Percentiles rank a stretch among this genome's conserved stretches.
phyloP scores from a whole-genome alignment of 2,329 filamentous ascomycete genomes.

The Fusarium clavum region DNA sequence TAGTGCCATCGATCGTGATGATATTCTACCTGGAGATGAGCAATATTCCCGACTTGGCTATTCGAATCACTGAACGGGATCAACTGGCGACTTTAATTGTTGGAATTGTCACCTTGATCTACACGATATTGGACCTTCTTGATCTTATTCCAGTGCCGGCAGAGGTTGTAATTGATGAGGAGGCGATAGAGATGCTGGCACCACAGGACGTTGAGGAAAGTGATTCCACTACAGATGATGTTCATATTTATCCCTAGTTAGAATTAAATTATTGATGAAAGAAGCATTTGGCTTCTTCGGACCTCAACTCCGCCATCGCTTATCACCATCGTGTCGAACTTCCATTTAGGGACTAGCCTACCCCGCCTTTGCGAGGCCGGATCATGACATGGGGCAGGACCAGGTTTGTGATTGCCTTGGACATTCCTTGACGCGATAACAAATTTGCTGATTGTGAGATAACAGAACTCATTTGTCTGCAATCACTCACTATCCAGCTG shows the following conservation, averaged over 20 bases:
- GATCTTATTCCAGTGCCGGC: not conserved
- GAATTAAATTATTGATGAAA: too few relatives aligned
- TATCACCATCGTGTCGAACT: slow-evolving; percentile 7
- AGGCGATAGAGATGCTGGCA: slow-evolving; percentile 1
- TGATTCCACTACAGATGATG: too few relatives aligned
- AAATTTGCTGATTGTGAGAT: not conserved
- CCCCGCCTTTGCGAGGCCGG: slow-evolving; percentile 15
- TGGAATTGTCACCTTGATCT: not conserved
- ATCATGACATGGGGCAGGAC: not conserved
- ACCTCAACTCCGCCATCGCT: not conserved
- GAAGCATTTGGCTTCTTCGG: too few relatives aligned
- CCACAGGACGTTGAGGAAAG: too few relatives aligned
- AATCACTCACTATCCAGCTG: too few relatives aligned
- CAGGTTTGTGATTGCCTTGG: not conserved
- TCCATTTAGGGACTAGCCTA: not conserved
- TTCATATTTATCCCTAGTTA: too few relatives aligned
- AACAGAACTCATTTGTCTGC: too few relatives aligned
- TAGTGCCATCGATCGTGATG: not conserved
- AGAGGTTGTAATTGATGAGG: not conserved
- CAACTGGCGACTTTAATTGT: slow-evolving; percentile 20
- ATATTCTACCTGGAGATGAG: too few relatives aligned
- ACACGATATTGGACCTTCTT: slow-evolving; percentile 1
- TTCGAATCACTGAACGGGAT: slow-evolving; percentile 5
- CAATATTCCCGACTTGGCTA: slow-evolving; percentile 2
- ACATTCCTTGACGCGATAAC: slow-evolving; percentile 3